Evolutionary conservation across 1,139 yeast species (phyloP), one percentile per base, ranked within the genome.

Genomic region (Suhomyces choctaworum): DNA sequence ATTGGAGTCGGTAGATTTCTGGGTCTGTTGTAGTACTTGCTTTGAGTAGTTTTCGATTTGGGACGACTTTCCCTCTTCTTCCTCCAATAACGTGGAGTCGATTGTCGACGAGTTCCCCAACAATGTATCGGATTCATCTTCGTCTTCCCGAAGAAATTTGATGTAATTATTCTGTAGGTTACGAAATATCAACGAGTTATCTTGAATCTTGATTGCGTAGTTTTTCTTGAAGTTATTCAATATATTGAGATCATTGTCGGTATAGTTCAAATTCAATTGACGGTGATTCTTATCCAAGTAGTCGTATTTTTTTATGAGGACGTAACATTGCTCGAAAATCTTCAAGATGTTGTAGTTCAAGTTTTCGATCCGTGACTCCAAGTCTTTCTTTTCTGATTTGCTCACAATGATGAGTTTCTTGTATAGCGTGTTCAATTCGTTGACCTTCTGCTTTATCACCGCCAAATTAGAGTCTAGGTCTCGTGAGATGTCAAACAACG

Each of bases 161-260:
- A 94, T 80, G 54, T 92, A 94, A 49, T 84, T 82, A 50, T 90
- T 87, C 58, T 92, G 99, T 51, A 90, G 66, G 51, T 87, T 86
- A 36, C 98, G 68, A 61, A 90, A 92, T 34, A 73, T 72, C 17
- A 90, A 76, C 27, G 95, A 82, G 31, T 77, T 66, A 30, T 80
- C 82, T 57, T 92, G 97, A 25, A 94, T 82, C 55, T 82, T 82
- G 26, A 82, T 69, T 3, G 98, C 98, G 58, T 90, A 79, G 30
- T 80, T 81, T 50, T 87, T 84, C 58, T 87, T 85, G 64, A 87
- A 78, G 58, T 90, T 92, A 33, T 78, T 81, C 39, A 89, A 68
- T 70, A 92, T 82, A 31, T 74, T 67, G 26, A 78, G 52, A 48
- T 85, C 94, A 42, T 73, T 72, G 8, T 54, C 53, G 39, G 66